Conservation (phyloP, 768 basidiomycete species). For the Leccinum truebloodii region DNA sequence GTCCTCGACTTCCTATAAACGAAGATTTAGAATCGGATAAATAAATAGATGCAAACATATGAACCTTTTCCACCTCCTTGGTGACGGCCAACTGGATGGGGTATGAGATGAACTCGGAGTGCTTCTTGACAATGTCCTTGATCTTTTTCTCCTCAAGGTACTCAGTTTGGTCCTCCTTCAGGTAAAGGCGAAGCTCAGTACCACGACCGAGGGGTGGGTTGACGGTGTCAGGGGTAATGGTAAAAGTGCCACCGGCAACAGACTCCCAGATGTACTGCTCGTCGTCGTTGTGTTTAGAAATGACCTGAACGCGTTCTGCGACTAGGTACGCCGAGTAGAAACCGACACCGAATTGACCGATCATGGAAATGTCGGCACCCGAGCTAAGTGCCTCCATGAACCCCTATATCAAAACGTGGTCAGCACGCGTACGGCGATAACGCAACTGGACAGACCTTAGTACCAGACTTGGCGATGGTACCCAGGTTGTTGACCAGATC, state of each 20-base stretch:
- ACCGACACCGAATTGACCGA: conserved; percentile 99
- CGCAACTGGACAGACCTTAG: conserved; percentile 56
- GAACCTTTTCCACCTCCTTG: conserved; percentile 98
- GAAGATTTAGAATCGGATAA: conserved; percentile 6
- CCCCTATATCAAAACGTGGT: conserved; percentile 51
- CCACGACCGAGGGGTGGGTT: conserved; percentile 93
- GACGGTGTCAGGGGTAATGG: conserved; percentile 90
- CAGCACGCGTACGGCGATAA: conserved; percentile 5
- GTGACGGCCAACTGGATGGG: conserved; percentile 98
- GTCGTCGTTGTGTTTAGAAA: conserved; percentile 99
- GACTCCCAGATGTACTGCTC: conserved; percentile 99
- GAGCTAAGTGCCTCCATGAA: conserved; percentile 99
- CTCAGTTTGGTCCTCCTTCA: conserved; percentile 99
- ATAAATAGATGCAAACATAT: conserved; percentile 15
- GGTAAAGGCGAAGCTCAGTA: conserved; percentile 85
- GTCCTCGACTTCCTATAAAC: conserved; percentile 78
- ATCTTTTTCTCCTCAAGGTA: conserved; percentile 99
- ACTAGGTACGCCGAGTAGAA: conserved; percentile 99
- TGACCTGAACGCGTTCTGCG: conserved; percentile 96
- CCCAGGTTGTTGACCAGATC: conserved; percentile 99
- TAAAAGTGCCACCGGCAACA: conserved; percentile 99
- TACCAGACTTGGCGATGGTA: conserved; percentile 94
- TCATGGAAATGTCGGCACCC: conserved; percentile 93
- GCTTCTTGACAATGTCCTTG: conserved; percentile 99
- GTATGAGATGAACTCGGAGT: conserved; percentile 99